These are phyloP conservation scores for Saturnispora gosingensis DNA, from an alignment of 805 yeast species.

Conservation along the genomic window DNA sequence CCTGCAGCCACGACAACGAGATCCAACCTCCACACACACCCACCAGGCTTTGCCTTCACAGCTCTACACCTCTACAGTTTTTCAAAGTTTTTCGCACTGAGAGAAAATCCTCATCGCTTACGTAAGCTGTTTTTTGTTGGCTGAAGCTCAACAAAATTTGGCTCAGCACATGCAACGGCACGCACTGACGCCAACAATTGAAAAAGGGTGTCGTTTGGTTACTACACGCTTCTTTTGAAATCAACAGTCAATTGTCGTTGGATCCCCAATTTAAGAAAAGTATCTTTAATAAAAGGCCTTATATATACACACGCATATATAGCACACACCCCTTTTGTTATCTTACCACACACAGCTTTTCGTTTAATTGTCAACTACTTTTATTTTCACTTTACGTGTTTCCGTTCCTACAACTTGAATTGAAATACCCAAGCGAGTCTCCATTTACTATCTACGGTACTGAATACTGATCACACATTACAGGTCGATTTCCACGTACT, in stretches of 20 bases:
- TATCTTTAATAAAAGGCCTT: not conserved
- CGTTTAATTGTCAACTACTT: not conserved
- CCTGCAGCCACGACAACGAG: too few species aligned
- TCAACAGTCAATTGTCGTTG: not conserved
- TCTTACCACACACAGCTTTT: not conserved
- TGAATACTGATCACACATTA: not conserved
- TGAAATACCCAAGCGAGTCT: not conserved
- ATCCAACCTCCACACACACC: too few species aligned
- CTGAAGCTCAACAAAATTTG: not conserved
- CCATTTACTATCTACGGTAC: not conserved
- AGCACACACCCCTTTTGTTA: not conserved
- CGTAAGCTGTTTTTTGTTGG: not conserved
- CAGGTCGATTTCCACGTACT: not conserved
- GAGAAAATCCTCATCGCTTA: not conserved
- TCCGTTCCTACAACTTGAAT: not conserved
- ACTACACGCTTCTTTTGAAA: not conserved
- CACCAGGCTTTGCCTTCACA: too few species aligned
- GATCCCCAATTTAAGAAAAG: not conserved
- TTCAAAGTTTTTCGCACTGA: too few species aligned
- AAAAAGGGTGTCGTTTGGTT: not conserved
- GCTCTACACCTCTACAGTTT: too few species aligned
- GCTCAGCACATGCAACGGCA: not conserved
- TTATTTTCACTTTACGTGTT: not conserved
- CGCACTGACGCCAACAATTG: not conserved
- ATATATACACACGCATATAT: not conserved